A percentile compares a stretch with the other conserved stretches of the same genome.
These are phyloP conservation scores for Solanum pinnatisectum DNA, from an alignment of 257 asterid genomes.

Conservation along the genomic window DNA sequence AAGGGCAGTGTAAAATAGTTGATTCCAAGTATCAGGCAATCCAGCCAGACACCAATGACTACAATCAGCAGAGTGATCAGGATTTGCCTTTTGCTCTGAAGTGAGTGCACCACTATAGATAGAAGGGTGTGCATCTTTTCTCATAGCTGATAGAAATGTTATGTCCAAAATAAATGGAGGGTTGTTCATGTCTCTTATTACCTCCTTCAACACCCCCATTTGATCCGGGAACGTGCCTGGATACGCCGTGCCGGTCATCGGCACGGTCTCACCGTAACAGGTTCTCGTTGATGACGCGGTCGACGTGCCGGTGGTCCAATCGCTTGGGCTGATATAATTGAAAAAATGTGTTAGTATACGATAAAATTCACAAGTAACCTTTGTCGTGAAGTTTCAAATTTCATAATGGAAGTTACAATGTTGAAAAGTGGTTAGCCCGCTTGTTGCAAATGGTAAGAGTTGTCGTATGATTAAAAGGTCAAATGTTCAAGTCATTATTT, in stretches of 20 bases:
- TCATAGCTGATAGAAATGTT: constrained; percentile 70
- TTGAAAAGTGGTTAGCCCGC: not conserved
- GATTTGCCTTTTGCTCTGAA: constrained; percentile 64
- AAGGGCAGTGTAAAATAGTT: constrained; percentile 64
- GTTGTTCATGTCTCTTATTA: constrained; percentile 46
- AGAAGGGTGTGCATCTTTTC: constrained; percentile 98
- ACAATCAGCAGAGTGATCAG: constrained; percentile 84
- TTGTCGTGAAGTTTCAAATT: not conserved
- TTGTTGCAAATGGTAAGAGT: no score
- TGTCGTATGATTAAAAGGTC: no score
- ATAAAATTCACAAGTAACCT: not conserved
- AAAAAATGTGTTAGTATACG: not conserved
- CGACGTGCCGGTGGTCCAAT: constrained; percentile 56
- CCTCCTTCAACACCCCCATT: constrained; percentile 50
- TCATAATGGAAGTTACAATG: no score
- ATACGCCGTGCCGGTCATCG: constrained; percentile 38
- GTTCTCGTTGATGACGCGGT: constrained; percentile 31
- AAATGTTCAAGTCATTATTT: not conserved
- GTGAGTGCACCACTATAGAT: constrained; percentile 73
- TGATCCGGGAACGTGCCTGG: constrained; percentile 54
- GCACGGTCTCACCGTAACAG: constrained; percentile 83
- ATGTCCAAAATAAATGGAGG: constrained; percentile 85
- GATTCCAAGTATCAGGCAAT: constrained; percentile 96
- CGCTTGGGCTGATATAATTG: constrained; percentile 53
- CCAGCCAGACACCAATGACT: constrained; percentile 99